Conservation (phyloP, 768 basidiomycete genomes). For the Tulasnella sp. region DNA sequence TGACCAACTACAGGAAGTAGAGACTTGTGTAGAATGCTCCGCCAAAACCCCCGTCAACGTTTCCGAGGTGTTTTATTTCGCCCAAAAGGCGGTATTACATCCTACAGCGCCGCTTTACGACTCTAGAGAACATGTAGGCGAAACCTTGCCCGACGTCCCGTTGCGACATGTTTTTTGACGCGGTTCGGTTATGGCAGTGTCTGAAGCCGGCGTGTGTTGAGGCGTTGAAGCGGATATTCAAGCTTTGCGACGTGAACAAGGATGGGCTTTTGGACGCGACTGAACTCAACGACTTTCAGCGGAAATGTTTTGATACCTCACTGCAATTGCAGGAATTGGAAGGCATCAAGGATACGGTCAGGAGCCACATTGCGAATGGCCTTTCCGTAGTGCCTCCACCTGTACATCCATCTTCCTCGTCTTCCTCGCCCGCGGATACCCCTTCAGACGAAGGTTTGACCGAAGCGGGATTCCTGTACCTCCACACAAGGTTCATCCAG, state of each 20-base stretch:
- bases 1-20: conserved; percentile 64
- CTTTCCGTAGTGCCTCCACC: conserved; percentile 48
- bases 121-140: conserved; percentile 81
- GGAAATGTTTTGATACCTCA: conserved; percentile 91
- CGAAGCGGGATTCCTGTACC: conserved; percentile 83
- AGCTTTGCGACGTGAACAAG: conserved; percentile 88
- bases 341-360: conserved; percentile 89
- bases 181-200: conserved; percentile 38
- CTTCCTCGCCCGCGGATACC: neutral
- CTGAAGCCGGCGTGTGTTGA: conserved; percentile 85
- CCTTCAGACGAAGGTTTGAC: conserved; percentile 61
- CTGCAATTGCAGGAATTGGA: conserved; percentile 87
- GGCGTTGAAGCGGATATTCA: conserved; percentile 88
- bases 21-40: conserved; percentile 97
- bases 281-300: conserved; percentile 94
- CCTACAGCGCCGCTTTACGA: conserved; percentile 96
- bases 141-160: conserved; percentile 1
- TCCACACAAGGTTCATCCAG: conserved; percentile 96
- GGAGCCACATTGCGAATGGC: conserved; percentile 41
- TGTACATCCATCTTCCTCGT: neutral
- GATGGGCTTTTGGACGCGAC: conserved; percentile 81
- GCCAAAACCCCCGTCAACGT: conserved; percentile 82
- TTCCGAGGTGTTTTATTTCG: conserved; percentile 96
- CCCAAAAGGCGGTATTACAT: conserved; percentile 93
- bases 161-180: neutral